Evolutionary conservation across 2,329 filamentous ascomycete genomes (phyloP), one percentile per base, ranked within the genome.

Genomic region (Anisogramma anomala): DNA sequence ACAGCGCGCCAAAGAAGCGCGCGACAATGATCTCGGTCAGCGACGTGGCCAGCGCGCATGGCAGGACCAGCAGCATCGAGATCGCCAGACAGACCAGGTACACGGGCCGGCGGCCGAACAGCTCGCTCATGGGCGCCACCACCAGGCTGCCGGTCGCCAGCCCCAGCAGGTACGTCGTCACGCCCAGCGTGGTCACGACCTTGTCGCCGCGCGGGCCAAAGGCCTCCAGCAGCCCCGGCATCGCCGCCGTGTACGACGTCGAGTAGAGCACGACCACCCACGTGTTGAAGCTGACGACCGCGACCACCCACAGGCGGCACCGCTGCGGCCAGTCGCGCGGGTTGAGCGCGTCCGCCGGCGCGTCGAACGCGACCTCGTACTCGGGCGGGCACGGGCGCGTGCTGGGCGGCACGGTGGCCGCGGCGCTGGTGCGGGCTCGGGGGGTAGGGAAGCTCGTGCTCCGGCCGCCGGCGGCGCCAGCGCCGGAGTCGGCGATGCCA

Each of bases 81-180:
- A 77, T 52, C 1, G 66, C 57, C 53, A 85, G 62, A 47, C 76
- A 76, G 25, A 72, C 62, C 1, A 83, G 59, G 52, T 85, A 87
- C 4, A 88, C 74, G 5, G 69, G 70, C 34, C 73, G 61, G 5
- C 79, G 65, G 1, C 79, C 79, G 41, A 74, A 80, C 55, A 83
- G 68, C 58, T 84, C 79, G 48, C 69, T 74, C 36, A 87, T 60
- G 0, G 84, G 84, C 1, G 84, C 84, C 23, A 86, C 67, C n/a
- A 88, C 59, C 43, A 88, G 63, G 23, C 73, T 77, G 1, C 83
- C 84, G 1, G 69, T 55, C 1, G 82, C 82, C 25, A 88, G 67
- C 4, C 84, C 84, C 23, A 83, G 53, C 9, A 88, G 67, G 52
- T 88, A 89, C 0, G 78, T 77, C 0, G 83, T 88, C 15, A 88